These are phyloP conservation scores for Teunomyces tritomae DNA, from an alignment of 805 yeast genomes.

Conservation along the genomic window DNA sequence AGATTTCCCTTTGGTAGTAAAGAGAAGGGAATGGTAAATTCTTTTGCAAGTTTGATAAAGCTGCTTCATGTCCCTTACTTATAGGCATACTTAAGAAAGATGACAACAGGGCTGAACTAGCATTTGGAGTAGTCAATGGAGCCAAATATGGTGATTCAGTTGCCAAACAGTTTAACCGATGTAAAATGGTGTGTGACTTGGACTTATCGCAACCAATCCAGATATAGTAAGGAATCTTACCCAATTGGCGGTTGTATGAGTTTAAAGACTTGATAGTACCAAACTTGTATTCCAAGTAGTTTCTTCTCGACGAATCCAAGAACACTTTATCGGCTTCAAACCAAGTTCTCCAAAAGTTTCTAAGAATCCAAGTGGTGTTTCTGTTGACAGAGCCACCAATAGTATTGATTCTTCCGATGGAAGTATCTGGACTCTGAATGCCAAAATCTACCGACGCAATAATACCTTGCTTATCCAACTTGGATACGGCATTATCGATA, in stretches of 20 bases:
- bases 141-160: constrained; percentile 82
- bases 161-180: constrained; percentile 69
- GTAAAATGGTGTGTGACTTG: constrained; percentile 42
- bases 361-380: constrained; percentile 70
- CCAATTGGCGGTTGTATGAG: constrained; percentile 60
- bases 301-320: constrained; percentile 77
- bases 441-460: constrained; percentile 79
- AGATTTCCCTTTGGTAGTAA: constrained; percentile 72
- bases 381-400: constrained; percentile 71
- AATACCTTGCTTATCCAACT: constrained; percentile 57
- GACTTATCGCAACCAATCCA: constrained; percentile 66
- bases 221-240: constrained; percentile 77
- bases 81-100: constrained; percentile 34
- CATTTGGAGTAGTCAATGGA: constrained; percentile 41
- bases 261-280: constrained; percentile 79
- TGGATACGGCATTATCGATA: constrained; percentile 59
- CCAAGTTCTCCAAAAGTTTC: constrained; percentile 87
- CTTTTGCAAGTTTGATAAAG: constrained; percentile 55
- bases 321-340: constrained; percentile 81
- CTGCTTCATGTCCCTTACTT: constrained; percentile 78
- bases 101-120: constrained; percentile 3
- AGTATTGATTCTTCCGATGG: constrained; percentile 67
- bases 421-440: constrained; percentile 63
- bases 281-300: constrained; percentile 75
- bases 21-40: constrained; percentile 77